Evolutionary conservation across 2,329 filamentous ascomycete species (phyloP).

Genomic region (Escovopsis sp.): DNA sequence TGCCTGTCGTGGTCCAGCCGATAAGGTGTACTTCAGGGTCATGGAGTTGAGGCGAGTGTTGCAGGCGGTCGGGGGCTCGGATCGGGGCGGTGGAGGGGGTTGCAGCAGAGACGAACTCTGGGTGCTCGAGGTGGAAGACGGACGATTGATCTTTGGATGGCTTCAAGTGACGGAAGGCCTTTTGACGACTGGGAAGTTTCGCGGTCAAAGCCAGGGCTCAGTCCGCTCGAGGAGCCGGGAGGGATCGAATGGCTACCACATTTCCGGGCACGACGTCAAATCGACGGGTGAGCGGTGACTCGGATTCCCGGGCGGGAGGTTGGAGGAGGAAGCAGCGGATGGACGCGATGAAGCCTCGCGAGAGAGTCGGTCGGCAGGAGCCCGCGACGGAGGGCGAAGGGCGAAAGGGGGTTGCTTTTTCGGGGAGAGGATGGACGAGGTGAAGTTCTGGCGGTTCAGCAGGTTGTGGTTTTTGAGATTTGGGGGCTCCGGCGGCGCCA

Average conservation of each 20-base stretch:
- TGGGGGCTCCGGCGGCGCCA: conserved; percentile 4
- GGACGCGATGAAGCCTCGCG: conserved; percentile 3
- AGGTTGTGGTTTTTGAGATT: conserved; percentile 5
- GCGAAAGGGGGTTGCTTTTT: conserved; percentile 6
- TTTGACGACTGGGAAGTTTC: neutral
- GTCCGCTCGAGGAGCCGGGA: conserved; percentile 48
- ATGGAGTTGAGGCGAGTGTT: conserved; percentile 15
- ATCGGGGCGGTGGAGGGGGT: conserved; percentile 12
- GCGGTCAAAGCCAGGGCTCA: conserved; percentile 28
- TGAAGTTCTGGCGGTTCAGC: neutral
- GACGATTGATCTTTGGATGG: conserved; percentile 8
- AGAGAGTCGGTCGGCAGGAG: conserved; percentile 5
- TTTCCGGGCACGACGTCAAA: conserved; percentile 17
- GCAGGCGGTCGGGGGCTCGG: conserved; percentile 7
- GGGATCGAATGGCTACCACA: conserved; percentile 41
- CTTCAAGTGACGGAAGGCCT: conserved; percentile 1
- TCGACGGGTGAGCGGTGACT: neutral
- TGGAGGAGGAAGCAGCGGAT: conserved; percentile 1
- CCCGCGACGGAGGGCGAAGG: conserved; percentile 5
- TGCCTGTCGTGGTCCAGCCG: conserved; percentile 45
- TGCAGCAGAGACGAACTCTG: neutral
- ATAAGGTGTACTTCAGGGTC: conserved; percentile 34
- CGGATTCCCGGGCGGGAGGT: conserved; percentile 1
- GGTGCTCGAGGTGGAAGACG: conserved; percentile 2
- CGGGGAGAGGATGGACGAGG: neutral